Evolutionary conservation across 257 asterid species (phyloP), one percentile per base, ranked within the genome.

Genomic region (Gardenia jasminoides): DNA sequence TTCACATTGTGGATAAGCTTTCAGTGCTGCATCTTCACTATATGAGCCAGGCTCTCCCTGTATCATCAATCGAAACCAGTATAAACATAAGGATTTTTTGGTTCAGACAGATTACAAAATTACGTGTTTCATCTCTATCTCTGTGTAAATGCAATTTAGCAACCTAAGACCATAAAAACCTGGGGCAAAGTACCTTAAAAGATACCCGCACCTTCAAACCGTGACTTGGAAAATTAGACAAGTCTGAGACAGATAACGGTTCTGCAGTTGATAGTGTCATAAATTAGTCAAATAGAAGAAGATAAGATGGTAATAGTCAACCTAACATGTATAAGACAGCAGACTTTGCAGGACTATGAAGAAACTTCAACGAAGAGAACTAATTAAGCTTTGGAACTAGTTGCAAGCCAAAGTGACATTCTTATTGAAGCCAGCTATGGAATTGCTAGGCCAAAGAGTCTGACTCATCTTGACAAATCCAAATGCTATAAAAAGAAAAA

Each of bases 21-120:
- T 82, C 24, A 82, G 73, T 39, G 85, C 85, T 58, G 85, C 85
- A 74, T 82, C 82, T 56, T 82, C 85, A 10, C 82, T 82, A 66
- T 78, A 82, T 58, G 85, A 69, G 33, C 82, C 85, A 12, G 77
- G 77, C 39, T 71, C 41, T 52, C 85, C 85, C 85, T 82, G 28
- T 41, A 82, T 59, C 8, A 28, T 65, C 31, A 9, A 65, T 22
- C 69, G 28, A 65, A 41, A 65, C 43, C 13, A 50, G 43, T n/a
- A 54, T 41, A 54, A 30, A 61, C 10, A 62, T n/a, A 58, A 67
- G 44, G 46, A 43, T 20, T 56, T 11, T 47, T 20, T 48, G 73
- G 48, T 61, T 43, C 39, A 26, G 31, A 71, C 24, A 72, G 64
- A 44, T 17, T 20, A 52, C 6, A 50, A 7, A 41, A 5, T 8